Evolutionary conservation across 2,329 filamentous ascomycete genomes (phyloP).

Genomic region (Hypomyces rosellus): DNA sequence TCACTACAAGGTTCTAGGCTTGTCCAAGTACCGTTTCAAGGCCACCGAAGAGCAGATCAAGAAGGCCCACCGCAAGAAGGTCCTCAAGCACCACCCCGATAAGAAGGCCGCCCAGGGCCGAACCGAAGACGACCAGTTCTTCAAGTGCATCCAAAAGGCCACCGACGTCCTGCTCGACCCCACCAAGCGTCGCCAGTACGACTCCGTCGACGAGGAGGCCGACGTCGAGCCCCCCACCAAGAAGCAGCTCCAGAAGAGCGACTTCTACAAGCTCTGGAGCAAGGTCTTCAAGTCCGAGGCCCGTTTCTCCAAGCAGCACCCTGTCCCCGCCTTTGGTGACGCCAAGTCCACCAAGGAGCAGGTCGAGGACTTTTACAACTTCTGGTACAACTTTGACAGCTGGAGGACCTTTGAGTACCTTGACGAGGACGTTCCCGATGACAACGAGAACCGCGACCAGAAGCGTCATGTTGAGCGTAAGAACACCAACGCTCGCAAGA

Average conservation of each 20-base stretch:
- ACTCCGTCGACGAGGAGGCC: constrained; percentile 91
- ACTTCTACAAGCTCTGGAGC: constrained; percentile 94
- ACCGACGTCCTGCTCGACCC: constrained; percentile 91
- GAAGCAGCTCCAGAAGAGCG: constrained; percentile 78
- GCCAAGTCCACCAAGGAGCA: constrained; percentile 81
- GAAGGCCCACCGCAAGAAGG: constrained; percentile 98
- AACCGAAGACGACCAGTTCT: constrained; percentile 93
- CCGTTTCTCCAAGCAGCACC: constrained; percentile 86
- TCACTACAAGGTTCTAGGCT: constrained; percentile 92
- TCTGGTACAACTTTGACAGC: constrained; percentile 99
- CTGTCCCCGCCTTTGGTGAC: constrained; percentile 79
- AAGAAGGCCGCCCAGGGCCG: constrained; percentile 92
- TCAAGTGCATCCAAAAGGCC: constrained; percentile 99
- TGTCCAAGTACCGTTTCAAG: constrained; percentile 85
- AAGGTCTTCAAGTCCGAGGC: constrained; percentile 85
- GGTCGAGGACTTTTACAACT: constrained; percentile 97
- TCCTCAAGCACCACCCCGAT: constrained; percentile 96
- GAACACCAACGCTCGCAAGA: constrained; percentile 94
- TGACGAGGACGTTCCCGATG: constrained; percentile 96
- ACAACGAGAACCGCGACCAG: constrained; percentile 98
- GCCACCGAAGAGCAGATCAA: constrained; percentile 99
- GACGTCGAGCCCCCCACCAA: constrained; percentile 89
- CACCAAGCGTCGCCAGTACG: constrained; percentile 86
- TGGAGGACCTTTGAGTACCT: constrained; percentile 98
- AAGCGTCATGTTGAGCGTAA: constrained; percentile 98